These are phyloP conservation scores for Dactylis glomerata DNA, from an alignment of 176 grass and related monocot species.

Conservation along the genomic window DNA sequence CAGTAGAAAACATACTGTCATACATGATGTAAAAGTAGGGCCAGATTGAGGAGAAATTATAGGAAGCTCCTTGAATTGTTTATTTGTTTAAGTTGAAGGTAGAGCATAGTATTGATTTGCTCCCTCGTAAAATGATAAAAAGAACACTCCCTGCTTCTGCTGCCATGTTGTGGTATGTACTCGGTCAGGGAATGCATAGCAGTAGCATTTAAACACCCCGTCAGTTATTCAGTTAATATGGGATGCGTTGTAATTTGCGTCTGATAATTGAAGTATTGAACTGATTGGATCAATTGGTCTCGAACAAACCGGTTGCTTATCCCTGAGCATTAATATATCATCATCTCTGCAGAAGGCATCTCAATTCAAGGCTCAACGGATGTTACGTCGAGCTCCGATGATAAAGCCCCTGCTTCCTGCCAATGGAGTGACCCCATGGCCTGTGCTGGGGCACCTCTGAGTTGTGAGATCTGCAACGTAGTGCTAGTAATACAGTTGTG, in stretches of 20 bases:
- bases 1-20: background rate
- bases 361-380: slow-evolving; percentile 61
- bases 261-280: no score
- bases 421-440: slow-evolving; percentile 66
- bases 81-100: slow-evolving; percentile 2
- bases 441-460: slow-evolving; percentile 65
- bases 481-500: slow-evolving; percentile 16
- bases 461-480: slow-evolving; percentile 8
- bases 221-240: no score
- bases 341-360: slow-evolving; percentile 56
- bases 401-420: slow-evolving; percentile 55
- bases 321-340: background rate
- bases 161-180: background rate
- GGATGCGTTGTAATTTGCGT: no score
- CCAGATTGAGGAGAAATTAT: background rate
- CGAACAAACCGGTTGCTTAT: no score
- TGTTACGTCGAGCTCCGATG: slow-evolving; percentile 50
- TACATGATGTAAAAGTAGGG: background rate
- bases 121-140: background rate
- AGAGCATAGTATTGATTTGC: background rate
- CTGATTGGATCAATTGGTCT: no score
- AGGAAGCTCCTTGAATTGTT: background rate
- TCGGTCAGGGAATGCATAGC: background rate
- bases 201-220: no score
- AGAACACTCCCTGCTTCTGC: background rate